Base-by-base conservation (phyloP, 225 moss, liverwort and hornwort genomes). In the Marchantia polymorpha region DNA sequence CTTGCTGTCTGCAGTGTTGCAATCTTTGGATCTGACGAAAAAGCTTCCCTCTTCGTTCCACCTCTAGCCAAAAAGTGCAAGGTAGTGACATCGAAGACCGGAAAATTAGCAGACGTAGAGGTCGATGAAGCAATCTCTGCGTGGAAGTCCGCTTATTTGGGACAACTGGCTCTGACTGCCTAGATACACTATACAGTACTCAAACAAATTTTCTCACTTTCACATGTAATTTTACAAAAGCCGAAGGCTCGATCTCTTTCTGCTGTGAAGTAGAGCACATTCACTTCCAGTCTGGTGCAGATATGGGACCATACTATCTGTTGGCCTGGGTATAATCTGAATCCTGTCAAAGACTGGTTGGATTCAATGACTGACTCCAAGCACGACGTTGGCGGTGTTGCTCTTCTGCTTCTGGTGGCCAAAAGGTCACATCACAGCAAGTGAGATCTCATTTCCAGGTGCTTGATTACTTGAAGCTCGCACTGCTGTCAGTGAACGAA, bases 31-130 rank as follows among this genome's bases (percentile, higher is more conserved):
- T 91, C 92, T 52, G 82, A 86, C 74, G 91, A 90, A 60, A 95
- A 93, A 81, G 97, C 93, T n/a, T 81, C 84, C 17, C 66, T 90
- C 54, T 99, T 87, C 81, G 76, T 95, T 78, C 97, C 97, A 64
- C 83, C 86, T 46, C 82, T 83, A 73, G 91, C 94, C n/a, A 73
- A 74, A 31, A 77, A 87, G 83, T 82, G 87, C 63, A 86, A 78
- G 80, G 93, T 90, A 25, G 88, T 99, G 29, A 86, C 89, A 52
- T 93, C 97, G 10, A 90, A 81, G 76, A 91, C 92, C 22, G 91
- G 89, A 73, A 86, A 86, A 74, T 79, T 97, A 51, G 74, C 81
- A 68, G 93, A 90, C 49, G 74, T 95, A 53, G 93, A 99, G 52
- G 77, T 89, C 25, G 89, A 90, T 64, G 93, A 91, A 26, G 83